Evolutionary conservation across 768 basidiomycete genomes (phyloP).

Genomic region (Rhodotorula graminis): DNA sequence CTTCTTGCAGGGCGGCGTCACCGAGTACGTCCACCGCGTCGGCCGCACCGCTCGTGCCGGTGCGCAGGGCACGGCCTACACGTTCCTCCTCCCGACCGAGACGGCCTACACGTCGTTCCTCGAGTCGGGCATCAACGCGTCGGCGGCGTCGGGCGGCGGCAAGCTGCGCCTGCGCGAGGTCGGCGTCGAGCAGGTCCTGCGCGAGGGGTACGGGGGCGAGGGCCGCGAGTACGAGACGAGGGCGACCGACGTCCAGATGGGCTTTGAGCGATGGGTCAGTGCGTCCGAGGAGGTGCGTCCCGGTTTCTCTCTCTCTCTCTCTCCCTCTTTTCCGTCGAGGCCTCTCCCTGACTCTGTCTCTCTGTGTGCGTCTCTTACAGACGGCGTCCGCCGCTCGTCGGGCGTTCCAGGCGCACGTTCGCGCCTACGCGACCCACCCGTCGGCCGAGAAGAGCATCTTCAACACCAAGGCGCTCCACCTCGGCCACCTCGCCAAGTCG

Average conservation of each 20-base stretch:
- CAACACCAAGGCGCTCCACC: constrained; percentile 86
- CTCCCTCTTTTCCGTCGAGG: background rate
- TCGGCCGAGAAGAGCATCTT: constrained; percentile 93
- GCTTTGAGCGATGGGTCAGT: constrained; percentile 91
- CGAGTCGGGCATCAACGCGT: constrained; percentile 68
- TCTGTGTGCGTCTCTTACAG: constrained; percentile 49
- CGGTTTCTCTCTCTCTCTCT: constrained; percentile 1
- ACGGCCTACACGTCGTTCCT: constrained; percentile 86
- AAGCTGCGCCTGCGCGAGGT: constrained; percentile 54
- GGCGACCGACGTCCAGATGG: constrained; percentile 91
- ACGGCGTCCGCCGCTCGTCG: constrained; percentile 70
- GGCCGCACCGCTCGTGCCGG: constrained; percentile 96
- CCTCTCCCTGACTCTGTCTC: background rate
- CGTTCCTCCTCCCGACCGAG: constrained; percentile 81
- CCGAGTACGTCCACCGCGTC: constrained; percentile 93
- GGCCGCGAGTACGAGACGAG: constrained; percentile 73
- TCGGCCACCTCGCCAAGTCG: constrained; percentile 85
- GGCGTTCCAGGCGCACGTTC: constrained; percentile 85
- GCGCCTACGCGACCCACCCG: constrained; percentile 96
- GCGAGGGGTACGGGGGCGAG: constrained; percentile 78
- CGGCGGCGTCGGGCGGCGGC: constrained; percentile 45
- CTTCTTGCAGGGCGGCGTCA: constrained; percentile 63
- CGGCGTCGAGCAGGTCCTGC: constrained; percentile 65
- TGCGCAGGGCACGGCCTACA: constrained; percentile 92
- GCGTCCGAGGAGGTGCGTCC: constrained; percentile 61